These are phyloP conservation scores for Euphorbia tirucalli DNA, from an alignment of 345 rosid species.

Conservation along the genomic window DNA sequence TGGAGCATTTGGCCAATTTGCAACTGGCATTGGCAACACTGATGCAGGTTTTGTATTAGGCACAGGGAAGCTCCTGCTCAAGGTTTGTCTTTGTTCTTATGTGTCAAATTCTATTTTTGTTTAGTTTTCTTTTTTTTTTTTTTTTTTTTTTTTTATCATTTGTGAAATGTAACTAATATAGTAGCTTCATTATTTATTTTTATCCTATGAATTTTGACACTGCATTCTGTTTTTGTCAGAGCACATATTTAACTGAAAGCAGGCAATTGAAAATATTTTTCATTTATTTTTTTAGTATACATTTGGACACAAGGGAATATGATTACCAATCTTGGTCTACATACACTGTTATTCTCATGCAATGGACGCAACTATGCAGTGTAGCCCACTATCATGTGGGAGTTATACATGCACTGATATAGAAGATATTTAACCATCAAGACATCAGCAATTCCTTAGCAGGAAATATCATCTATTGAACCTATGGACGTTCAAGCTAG, in stretches of 20 bases:
- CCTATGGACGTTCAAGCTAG: too few species aligned
- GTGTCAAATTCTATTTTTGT: neutral
- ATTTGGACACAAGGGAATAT: neutral
- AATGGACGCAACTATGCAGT: neutral
- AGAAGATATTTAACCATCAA: neutral
- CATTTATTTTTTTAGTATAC: neutral
- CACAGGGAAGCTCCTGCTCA: conserved; percentile 86
- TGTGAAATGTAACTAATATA: too few species aligned
- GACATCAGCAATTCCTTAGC: too few species aligned
- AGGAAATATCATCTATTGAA: too few species aligned
- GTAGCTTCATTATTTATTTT: neutral
- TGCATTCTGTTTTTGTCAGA: neutral
- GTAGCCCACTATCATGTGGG: neutral
- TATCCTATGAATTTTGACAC: neutral
- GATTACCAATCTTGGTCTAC: neutral
- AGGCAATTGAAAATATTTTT: neutral
- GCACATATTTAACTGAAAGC: neutral
- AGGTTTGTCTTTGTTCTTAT: conserved; percentile 43
- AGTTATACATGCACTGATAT: neutral
- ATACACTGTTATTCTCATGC: neutral
- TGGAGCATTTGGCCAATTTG: conserved; percentile 98
- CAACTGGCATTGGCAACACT: conserved; percentile 97
- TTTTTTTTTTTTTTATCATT: neutral
- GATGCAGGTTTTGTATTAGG: conserved; percentile 97
- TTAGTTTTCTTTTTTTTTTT: neutral